Base-by-base conservation (phyloP, 164 flowering plant species). In the Magnolia officinalis region DNA sequence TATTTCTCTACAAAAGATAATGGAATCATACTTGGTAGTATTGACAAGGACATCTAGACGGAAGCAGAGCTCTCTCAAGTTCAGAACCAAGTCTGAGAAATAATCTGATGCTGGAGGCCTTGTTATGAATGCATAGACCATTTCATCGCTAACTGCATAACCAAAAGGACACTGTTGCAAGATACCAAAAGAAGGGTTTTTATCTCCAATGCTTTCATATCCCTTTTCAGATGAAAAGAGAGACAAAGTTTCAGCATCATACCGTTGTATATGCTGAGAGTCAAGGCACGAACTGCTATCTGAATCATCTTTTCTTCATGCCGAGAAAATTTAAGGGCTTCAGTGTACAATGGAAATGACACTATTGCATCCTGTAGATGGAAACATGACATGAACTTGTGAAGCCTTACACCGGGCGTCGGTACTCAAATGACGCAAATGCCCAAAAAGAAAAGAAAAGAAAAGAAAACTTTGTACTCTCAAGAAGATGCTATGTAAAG, bases 231-330 rank as follows among this genome's bases (percentile, higher is more conserved):
- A 72, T 50, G 65, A 11, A 11, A 16, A 74, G 63, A 52, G 58
- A 69, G 23, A 16, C 19, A 26, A 18, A 69, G 29, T 24, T 55
- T 49, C 19, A 72, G 70, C n/a, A 74, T 19, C 71, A 52, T 86
- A 90, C 93, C 89, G 70, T 83, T 81, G 69, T 86, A 90, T 73
- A 86, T 80, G 70, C 83, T 87, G 81, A 90, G 90, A 65, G 87
- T 84, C 73, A 90, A 69, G 76, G 89, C 86, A 75, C 91, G 91
- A 50, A 88, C 81, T 69, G 93, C 91, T 70, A 83, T 87, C 80
- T 88, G 91, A 80, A 90, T 85, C 93, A 90, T 88, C 85, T 90
- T 88, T 78, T 90, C 93, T 74, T 83, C 87, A 83, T 90, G 88
- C 26, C 73, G 72, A 50, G 90, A 88, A 82, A 90, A 88, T 84